Evolutionary conservation across 2,329 filamentous ascomycete species (phyloP), one percentile per base, ranked within the genome.

Genomic region (Sphaerulina populicola): DNA sequence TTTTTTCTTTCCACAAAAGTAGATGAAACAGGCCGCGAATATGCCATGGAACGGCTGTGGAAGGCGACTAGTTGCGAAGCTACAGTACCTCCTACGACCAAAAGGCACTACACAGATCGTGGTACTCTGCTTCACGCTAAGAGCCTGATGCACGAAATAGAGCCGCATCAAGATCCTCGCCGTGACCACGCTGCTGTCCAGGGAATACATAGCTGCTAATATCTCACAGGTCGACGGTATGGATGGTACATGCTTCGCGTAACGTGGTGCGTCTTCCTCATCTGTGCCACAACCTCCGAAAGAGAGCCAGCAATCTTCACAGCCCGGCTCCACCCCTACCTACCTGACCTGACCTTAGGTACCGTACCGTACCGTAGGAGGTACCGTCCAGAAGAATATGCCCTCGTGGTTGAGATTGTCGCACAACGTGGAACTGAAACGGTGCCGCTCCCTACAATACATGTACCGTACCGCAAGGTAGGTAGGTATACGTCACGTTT

Each of bases 81-180:
- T 27, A n/a, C n/a, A n/a, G n/a, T n/a, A n/a, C n/a, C n/a, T n/a
- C n/a, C n/a, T n/a, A 27, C 23, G 6, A 27, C 6, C 6, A 27
- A 6, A 6, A 27, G 23, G 23, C 5, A 27, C n/a, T n/a, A n/a
- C 5, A 27, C 5, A 27, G 23, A 27, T 27, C 6, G 23, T 35
- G 8, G 10, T 39, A 36, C 44, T 47, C 44, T 18, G 35, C 44
- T 39, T 23, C 23, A 31, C 36, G 23, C 44, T 35, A n/a, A 18
- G 35, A 39, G 18, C 18, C 18, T 47, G 44, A 47, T 39, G 44
- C 18, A 31, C 38, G 44, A 47, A 38, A 35, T 31, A 31, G 27
- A 38, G 14, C n/a, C 29, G 44, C 44, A 47, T 47, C 44, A 23
- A 47, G 44, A 47, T 47, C 36, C 23, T 30, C 18, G 35, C 23